Evolutionary conservation across 129 eudicot genomes (phyloP).

Genomic region (Sambucus nigra): DNA sequence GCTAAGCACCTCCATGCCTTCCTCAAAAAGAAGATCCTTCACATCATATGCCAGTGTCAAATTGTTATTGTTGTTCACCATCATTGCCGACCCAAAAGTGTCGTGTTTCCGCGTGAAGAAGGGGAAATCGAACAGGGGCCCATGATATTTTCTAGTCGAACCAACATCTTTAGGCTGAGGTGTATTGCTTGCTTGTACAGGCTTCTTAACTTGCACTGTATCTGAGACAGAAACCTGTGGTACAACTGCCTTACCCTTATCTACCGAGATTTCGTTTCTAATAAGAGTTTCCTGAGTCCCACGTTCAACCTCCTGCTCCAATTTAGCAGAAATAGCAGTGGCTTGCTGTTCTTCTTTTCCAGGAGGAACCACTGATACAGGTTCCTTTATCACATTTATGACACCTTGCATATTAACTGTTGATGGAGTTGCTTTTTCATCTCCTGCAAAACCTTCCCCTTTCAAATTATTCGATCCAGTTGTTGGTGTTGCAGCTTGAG

Average conservation of each 20-base stretch:
- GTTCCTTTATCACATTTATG: constrained; percentile 35
- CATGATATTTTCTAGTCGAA: constrained; percentile 79
- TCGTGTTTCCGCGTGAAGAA: constrained; percentile 92
- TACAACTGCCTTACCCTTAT: constrained; percentile 71
- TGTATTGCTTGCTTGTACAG: constrained; percentile 35
- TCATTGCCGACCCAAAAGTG: constrained; percentile 68
- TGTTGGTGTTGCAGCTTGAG: constrained; percentile 21
- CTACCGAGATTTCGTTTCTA: constrained; percentile 35
- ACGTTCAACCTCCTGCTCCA: constrained; percentile 46
- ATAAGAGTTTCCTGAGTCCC: constrained; percentile 32
- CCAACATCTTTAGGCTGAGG: constrained; percentile 64
- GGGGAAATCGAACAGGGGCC: constrained; percentile 93
- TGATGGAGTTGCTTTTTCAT: constrained; percentile 32
- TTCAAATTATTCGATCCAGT: constrained; percentile 22
- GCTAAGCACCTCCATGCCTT: constrained; percentile 53
- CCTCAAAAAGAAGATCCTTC: constrained; percentile 66
- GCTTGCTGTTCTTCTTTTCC: constrained; percentile 50
- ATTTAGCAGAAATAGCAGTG: constrained; percentile 38
- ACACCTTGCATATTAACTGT: constrained; percentile 30
- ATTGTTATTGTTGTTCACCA: constrained; percentile 67
- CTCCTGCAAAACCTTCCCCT: constrained; percentile 48
- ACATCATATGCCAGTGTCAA: constrained; percentile 74
- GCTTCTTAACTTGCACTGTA: constrained; percentile 51
- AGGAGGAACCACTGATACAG: constrained; percentile 29
- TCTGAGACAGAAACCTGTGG: constrained; percentile 22